Evolutionary conservation across 2,329 filamentous ascomycete genomes (phyloP), one percentile per base, ranked within the genome.

Genomic region (Aspergillus sp.): DNA sequence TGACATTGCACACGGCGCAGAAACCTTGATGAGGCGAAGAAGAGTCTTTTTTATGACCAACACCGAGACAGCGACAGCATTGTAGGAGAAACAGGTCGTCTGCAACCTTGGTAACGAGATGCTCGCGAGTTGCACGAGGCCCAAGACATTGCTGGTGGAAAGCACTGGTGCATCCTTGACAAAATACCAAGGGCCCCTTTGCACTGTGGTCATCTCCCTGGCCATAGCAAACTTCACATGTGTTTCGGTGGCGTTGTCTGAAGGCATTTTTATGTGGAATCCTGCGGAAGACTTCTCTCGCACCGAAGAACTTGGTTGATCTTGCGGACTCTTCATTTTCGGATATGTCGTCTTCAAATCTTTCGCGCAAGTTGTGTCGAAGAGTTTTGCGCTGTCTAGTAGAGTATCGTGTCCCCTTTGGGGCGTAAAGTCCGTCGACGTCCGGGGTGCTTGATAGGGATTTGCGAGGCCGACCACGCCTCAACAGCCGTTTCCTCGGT

Each of bases 91-190:
- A 97, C 35, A 87, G 73, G 2, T 87, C 84, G 1, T 87, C 77
- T 2, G 79, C 85, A 48, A 96, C 73, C 68, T 97, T 99, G 20
- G 91, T 97, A 9, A 90, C 90, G 33, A 94, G 75, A 68, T 97
- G 94, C n/a, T 96, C 90, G 54, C 94, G 82, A 11, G 70, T 76
- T 47, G 81, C 82, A 46, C 94, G 83, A 45, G 80, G 77, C 1
- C 93, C 91, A 24, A 99, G 78, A 65, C 94, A 99, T 38, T 74
- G 75, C 68, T 89, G 90, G 72, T 99, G 94, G 60, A 90, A 96
- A 0, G 88, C 81, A 45, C 86, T 78, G 2, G 87, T 90, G 68
- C 94, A 99, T 26, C 94, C 94, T 73, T 99, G 95, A 61, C 94
- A 99, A 65, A 87, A 86, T 32, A 99, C 81, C 20, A 99, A 76